phyloP scores from a whole-genome alignment of 108 stramenopile species.

The Cyclotella kingstonii region DNA sequence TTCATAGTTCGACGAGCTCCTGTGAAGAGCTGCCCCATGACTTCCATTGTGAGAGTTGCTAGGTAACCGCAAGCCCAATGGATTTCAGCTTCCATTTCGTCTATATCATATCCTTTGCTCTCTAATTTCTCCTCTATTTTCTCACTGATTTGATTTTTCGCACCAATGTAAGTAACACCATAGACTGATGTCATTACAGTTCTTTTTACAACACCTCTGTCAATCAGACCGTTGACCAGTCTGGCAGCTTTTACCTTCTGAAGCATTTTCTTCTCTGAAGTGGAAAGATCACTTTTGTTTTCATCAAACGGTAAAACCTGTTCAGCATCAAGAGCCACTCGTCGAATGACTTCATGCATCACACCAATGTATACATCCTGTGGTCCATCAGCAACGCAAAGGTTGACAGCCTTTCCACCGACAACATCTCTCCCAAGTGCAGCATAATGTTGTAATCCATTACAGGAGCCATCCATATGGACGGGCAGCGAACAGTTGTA shows the following conservation, averaged over 20 bases:
- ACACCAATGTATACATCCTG: constrained; percentile 98
- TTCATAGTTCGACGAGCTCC: constrained; percentile 96
- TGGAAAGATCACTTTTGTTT: constrained; percentile 57
- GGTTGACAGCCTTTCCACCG: constrained; percentile 97
- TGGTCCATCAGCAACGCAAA: constrained; percentile 85
- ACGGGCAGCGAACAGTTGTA: constrained; percentile 91
- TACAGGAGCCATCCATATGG: constrained; percentile 99
- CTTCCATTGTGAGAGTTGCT: constrained; percentile 90
- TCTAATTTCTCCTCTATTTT: constrained; percentile 84
- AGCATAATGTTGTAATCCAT: constrained; percentile 99
- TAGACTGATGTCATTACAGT: constrained; percentile 99
- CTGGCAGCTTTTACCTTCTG: constrained; percentile 69
- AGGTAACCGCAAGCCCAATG: constrained; percentile 85
- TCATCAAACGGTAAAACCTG: constrained; percentile 58
- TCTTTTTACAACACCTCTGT: constrained; percentile 97
- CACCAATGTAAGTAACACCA: constrained; percentile 98
- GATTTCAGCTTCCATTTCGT: constrained; percentile 83
- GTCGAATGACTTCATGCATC: constrained; percentile 85
- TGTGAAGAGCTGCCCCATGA: constrained; percentile 92
- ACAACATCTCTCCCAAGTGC: constrained; percentile 95
- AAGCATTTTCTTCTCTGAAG: constrained; percentile 50
- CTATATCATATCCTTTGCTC: constrained; percentile 73
- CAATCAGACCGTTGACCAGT: constrained; percentile 87
- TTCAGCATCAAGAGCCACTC: constrained; percentile 74
- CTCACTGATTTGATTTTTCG: constrained; percentile 93